Evolutionary conservation across 2,329 filamentous ascomycete species (phyloP).

Genomic region (Hypoxylon sp.): DNA sequence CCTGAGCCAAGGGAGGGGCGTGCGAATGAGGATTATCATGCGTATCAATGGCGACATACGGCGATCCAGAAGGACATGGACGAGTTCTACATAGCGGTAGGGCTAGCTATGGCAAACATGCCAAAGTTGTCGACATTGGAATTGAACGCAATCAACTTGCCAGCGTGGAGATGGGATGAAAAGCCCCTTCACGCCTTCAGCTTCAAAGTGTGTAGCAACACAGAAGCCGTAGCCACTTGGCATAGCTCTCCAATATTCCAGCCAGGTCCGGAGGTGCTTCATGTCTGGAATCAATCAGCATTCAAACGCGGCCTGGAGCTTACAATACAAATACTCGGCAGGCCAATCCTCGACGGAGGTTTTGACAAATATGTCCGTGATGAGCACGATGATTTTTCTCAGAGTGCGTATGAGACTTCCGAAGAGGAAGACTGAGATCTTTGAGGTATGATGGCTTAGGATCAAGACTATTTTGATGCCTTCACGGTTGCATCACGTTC

Average conservation of each 20-base stretch:
- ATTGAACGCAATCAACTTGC: not conserved
- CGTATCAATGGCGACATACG: not conserved
- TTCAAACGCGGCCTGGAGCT: too few relatives aligned
- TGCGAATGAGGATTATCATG: not conserved
- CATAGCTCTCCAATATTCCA: too few relatives aligned
- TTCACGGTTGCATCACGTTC: too few relatives aligned
- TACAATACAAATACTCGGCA: too few relatives aligned
- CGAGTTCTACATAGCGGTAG: not conserved
- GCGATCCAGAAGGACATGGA: not conserved
- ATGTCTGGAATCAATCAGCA: too few relatives aligned
- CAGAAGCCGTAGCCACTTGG: too few relatives aligned
- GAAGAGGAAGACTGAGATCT: not conserved
- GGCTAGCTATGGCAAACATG: not conserved
- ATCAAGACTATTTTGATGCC: not conserved
- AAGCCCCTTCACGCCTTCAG: not conserved
- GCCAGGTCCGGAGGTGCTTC: too few relatives aligned
- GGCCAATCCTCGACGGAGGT: too few relatives aligned
- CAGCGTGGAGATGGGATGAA: not conserved
- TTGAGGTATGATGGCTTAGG: not conserved
- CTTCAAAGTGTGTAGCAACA: too few relatives aligned
- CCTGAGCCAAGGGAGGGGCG: not conserved
- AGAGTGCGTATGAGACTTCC: not conserved
- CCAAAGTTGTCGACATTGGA: not conserved
- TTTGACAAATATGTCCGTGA: too few relatives aligned
- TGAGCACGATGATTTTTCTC: too few relatives aligned